Conservation (phyloP, 306 rosid genomes). For the Citrullus colocynthis region DNA sequence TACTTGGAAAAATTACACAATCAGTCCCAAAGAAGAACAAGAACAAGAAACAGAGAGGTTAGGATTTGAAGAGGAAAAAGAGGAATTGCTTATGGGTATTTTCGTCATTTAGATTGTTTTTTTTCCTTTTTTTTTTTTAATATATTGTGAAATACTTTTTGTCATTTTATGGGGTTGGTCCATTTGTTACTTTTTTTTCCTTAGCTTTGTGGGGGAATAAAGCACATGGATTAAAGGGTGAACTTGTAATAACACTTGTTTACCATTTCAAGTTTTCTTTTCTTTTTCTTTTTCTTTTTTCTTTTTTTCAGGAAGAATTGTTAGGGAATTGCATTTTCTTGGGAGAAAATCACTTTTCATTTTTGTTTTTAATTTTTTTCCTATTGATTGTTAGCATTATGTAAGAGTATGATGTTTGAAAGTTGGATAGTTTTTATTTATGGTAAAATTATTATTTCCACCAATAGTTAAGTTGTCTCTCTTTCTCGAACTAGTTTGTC, state of each 20-base stretch:
- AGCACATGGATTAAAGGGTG: conserved; percentile 30
- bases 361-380: not conserved
- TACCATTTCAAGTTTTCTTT: conserved; percentile 1
- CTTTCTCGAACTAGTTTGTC: too few relatives aligned
- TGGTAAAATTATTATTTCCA: not conserved
- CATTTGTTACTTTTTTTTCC: conserved; percentile 20
- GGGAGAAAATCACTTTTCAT: not conserved
- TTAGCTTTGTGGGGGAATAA: conserved; percentile 36
- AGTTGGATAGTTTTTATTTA: not conserved
- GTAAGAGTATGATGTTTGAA: not conserved
- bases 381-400: not conserved
- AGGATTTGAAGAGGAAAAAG: conserved; percentile 28
- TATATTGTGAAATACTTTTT: conserved; percentile 35
- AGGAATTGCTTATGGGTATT: not conserved
- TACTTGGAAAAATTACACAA: conserved; percentile 15
- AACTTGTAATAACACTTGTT: conserved; percentile 25
- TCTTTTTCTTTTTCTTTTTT: not conserved
- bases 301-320: not conserved
- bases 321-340: not conserved
- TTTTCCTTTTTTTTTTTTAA: not conserved
- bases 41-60: conserved; percentile 20
- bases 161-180: conserved; percentile 24
- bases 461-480: not conserved
- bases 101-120: conserved; percentile 23
- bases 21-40: conserved; percentile 16